Evolutionary conservation across 331 rosid species (phyloP).

Genomic region (Malus hybrid): DNA sequence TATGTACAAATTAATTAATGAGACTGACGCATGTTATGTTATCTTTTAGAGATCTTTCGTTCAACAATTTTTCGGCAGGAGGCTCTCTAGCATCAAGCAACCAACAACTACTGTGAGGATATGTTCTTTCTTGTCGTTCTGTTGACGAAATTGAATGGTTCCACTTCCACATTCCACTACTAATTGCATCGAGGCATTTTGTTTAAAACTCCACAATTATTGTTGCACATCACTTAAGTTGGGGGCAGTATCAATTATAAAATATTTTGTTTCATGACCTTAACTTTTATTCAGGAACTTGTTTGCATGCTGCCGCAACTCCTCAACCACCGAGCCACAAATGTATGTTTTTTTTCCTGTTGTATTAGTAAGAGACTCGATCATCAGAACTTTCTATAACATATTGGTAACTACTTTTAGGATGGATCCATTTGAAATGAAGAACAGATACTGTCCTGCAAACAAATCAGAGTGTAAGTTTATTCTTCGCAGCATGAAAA

Average conservation of each 20-base stretch:
- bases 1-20: too few relatives aligned
- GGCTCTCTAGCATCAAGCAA: neutral
- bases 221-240: too few relatives aligned
- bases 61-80: neutral
- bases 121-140: neutral
- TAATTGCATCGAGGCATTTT: too few relatives aligned
- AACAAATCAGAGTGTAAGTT: too few relatives aligned
- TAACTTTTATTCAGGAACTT: neutral
- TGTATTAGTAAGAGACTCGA: neutral
- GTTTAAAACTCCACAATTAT: too few relatives aligned
- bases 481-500: neutral
- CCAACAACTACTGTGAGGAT: conserved; percentile 2
- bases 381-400: neutral
- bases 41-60: conserved; percentile 4
- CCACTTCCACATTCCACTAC: too few relatives aligned
- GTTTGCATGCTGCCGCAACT: neutral
- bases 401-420: neutral
- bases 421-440: too few relatives aligned
- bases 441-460: too few relatives aligned
- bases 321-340: neutral
- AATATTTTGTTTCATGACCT: too few relatives aligned
- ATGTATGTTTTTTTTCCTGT: neutral
- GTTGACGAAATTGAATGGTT: too few relatives aligned
- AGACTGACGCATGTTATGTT: too few relatives aligned
- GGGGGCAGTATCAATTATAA: too few relatives aligned